Evolutionary conservation across 768 basidiomycete genomes (phyloP).

Genomic region (Boletus pseudo-olivaceus): DNA sequence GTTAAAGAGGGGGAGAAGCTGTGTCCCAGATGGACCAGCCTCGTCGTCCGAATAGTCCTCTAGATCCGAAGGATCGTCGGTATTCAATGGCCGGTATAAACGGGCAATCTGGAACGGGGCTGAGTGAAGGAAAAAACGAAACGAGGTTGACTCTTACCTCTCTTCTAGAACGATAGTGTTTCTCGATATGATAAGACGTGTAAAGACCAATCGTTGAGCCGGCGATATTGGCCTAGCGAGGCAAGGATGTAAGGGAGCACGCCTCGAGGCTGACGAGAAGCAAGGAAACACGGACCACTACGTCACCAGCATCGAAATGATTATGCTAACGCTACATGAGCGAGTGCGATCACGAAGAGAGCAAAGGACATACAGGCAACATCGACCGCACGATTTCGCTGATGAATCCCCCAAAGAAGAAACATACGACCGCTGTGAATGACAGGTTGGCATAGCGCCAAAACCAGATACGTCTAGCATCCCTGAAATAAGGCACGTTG

Average conservation of each 20-base stretch:
- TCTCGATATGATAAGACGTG: slow-evolving; percentile 64
- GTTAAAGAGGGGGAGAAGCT: slow-evolving; percentile 55
- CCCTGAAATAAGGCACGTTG: slow-evolving; percentile 39
- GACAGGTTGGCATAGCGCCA: slow-evolving; percentile 74
- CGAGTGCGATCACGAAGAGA: not conserved
- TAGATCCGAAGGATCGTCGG: slow-evolving; percentile 48
- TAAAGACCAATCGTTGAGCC: slow-evolving; percentile 71
- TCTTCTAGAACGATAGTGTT: slow-evolving; percentile 72
- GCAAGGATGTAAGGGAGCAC: slow-evolving; percentile 6
- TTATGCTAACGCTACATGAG: slow-evolving; percentile 47
- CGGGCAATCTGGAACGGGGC: slow-evolving; percentile 56
- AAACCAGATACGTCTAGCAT: slow-evolving; percentile 79
- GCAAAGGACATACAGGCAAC: slow-evolving; percentile 53
- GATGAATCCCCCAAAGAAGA: slow-evolving; percentile 75
- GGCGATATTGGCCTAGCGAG: slow-evolving; percentile 66
- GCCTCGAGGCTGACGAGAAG: slow-evolving; percentile 10
- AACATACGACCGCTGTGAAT: slow-evolving; percentile 65
- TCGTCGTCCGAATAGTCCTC: slow-evolving; percentile 46
- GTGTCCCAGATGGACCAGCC: slow-evolving; percentile 43
- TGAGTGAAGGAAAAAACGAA: not conserved
- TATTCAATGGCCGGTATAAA: slow-evolving; percentile 69
- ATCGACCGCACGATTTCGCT: slow-evolving; percentile 81
- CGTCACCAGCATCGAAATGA: slow-evolving; percentile 68
- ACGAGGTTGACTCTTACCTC: slow-evolving; percentile 46
- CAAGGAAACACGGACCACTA: slow-evolving; percentile 51